phyloP scores from a whole-genome alignment of 2,329 filamentous ascomycete genomes.

The Phoma sp. region DNA sequence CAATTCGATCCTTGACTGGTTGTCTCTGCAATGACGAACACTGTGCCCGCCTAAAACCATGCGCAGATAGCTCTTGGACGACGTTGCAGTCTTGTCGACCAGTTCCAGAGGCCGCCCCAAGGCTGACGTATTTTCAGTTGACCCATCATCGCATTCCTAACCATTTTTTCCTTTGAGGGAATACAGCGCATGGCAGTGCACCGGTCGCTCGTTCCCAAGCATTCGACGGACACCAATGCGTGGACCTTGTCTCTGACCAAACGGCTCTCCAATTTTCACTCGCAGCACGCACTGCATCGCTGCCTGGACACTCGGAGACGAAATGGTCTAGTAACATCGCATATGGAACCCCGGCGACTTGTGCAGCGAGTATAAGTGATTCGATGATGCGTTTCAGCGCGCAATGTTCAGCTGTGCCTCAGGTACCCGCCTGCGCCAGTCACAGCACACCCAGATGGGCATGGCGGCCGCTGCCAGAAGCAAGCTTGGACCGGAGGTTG shows the following conservation, averaged over 20 bases:
- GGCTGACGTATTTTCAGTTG: constrained; percentile 19
- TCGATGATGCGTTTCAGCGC: constrained; percentile 12
- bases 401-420: constrained; percentile 26
- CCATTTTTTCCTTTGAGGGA: constrained; percentile 18
- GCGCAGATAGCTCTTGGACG: constrained; percentile 21
- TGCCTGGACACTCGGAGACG: constrained; percentile 21
- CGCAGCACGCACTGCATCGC: constrained; percentile 9
- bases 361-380: constrained; percentile 10
- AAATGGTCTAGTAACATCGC: constrained; percentile 6
- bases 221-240: constrained; percentile 14
- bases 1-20: constrained; percentile 21
- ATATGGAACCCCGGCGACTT: constrained; percentile 24
- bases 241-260: constrained; percentile 16
- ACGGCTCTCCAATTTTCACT: constrained; percentile 10
- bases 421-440: constrained; percentile 30
- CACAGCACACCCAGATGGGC: constrained; percentile 19
- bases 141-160: constrained; percentile 5
- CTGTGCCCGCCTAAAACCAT: constrained; percentile 21
- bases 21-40: constrained; percentile 20
- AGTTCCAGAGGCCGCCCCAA: constrained; percentile 24
- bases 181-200: constrained; percentile 38
- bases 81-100: constrained; percentile 38
- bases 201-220: constrained; percentile 13
- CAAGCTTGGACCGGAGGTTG: constrained; percentile 22
- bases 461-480: constrained; percentile 35